Evolutionary conservation across 2,329 filamentous ascomycete genomes (phyloP).

Genomic region (Meredithiella fracta): DNA sequence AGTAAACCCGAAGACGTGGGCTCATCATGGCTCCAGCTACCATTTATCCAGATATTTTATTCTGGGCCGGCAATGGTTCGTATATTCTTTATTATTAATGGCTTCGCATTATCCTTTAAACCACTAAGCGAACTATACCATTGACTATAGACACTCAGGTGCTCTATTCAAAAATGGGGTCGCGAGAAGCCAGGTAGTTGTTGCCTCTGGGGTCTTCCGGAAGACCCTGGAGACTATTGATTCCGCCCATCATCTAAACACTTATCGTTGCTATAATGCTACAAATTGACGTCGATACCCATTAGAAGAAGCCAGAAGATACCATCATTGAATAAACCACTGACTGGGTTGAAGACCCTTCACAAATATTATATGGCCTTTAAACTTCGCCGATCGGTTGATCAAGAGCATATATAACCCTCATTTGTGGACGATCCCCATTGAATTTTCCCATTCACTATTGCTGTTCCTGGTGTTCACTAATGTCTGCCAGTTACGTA

Average conservation of each 20-base stretch:
- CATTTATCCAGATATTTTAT: conserved; percentile 36
- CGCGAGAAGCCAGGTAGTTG: conserved; percentile 27
- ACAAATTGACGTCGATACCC: conserved; percentile 31
- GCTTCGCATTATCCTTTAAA: conserved; percentile 40
- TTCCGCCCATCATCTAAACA: conserved; percentile 34
- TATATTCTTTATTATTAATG: conserved; percentile 46
- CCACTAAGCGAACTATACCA: conserved; percentile 30
- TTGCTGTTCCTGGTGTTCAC: conserved; percentile 38
- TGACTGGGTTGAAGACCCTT: conserved; percentile 28
- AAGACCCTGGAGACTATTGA: conserved; percentile 34
- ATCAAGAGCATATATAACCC: conserved; percentile 31
- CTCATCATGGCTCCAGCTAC: conserved; percentile 27
- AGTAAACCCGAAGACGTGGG: conserved; percentile 27
- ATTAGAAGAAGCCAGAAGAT: conserved; percentile 28
- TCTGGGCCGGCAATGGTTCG: conserved; percentile 40
- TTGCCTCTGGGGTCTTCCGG: conserved; percentile 35
- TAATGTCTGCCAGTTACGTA: conserved; percentile 31
- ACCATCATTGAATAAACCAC: conserved; percentile 25
- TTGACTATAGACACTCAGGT: conserved; percentile 30
- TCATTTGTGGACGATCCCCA: conserved; percentile 46
- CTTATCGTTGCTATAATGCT: conserved; percentile 30
- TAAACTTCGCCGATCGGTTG: conserved; percentile 15
- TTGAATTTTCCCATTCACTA: conserved; percentile 42
- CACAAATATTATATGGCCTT: conserved; percentile 16
- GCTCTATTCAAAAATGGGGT: conserved; percentile 28